Conservation (phyloP, 2,329 filamentous ascomycete species). For the Ascochyta rabiei region DNA sequence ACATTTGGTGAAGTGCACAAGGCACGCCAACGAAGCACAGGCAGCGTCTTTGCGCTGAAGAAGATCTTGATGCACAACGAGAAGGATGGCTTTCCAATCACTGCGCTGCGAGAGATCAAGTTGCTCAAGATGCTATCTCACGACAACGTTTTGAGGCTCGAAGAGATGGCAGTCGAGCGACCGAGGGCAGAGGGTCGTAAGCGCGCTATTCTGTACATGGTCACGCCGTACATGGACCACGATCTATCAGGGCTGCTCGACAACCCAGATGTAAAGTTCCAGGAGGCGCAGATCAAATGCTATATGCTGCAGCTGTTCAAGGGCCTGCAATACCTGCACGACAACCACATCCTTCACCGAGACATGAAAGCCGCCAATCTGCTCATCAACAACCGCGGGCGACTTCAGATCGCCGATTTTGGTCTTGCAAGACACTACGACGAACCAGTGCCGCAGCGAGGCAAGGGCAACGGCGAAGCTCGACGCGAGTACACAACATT, state of each 20-base stretch:
- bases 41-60: conserved; percentile 83
- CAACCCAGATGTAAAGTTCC: conserved; percentile 87
- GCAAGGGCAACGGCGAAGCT: conserved; percentile 81
- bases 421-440: conserved; percentile 93
- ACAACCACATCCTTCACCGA: conserved; percentile 82
- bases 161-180: conserved; percentile 94
- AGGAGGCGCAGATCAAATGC: conserved; percentile 93
- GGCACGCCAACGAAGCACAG: conserved; percentile 76
- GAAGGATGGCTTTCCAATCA: conserved; percentile 99
- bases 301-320: conserved; percentile 94
- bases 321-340: conserved; percentile 88
- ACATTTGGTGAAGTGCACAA: conserved; percentile 98
- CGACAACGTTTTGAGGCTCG: conserved; percentile 81
- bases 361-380: conserved; percentile 99
- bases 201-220: conserved; percentile 94
- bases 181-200: conserved; percentile 62
- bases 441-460: conserved; percentile 76
- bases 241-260: conserved; percentile 96
- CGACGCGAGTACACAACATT: conserved; percentile 92
- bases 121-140: conserved; percentile 94
- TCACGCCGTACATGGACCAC: conserved; percentile 98
- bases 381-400: conserved; percentile 90
- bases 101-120: conserved; percentile 95
- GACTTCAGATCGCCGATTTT: conserved; percentile 97
- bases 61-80: conserved; percentile 99